phyloP scores from a whole-genome alignment of 169 alveolate species.

The Eimeria zaria region DNA sequence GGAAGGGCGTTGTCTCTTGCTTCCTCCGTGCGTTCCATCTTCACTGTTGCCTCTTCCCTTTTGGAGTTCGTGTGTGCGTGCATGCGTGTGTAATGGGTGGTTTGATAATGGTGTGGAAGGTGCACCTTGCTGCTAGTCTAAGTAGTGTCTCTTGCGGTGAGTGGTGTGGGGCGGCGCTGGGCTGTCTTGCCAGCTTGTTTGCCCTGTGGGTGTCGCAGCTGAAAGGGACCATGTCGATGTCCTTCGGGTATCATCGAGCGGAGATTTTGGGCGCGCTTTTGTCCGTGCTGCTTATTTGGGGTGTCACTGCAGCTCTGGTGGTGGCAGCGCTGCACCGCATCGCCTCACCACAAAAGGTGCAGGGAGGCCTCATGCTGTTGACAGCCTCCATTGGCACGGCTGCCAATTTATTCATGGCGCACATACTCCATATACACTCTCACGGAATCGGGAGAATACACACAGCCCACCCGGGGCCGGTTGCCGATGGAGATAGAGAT shows the following conservation, averaged over 20 bases:
- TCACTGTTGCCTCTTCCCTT: not conserved
- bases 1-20: not conserved
- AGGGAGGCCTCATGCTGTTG: slow-evolving; percentile 97
- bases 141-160: not conserved
- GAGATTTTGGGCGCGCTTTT: slow-evolving; percentile 98
- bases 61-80: not conserved
- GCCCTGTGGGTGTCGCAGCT: slow-evolving; percentile 94
- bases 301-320: slow-evolving; percentile 94
- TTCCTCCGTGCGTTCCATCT: not conserved
- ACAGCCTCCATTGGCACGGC: slow-evolving; percentile 96
- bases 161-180: slow-evolving; percentile 25
- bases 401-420: slow-evolving; percentile 96
- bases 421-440: slow-evolving; percentile 90
- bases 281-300: slow-evolving; percentile 97
- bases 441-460: slow-evolving; percentile 89
- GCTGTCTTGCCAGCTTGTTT: slow-evolving; percentile 90
- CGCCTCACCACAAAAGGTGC: slow-evolving; percentile 91
- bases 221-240: slow-evolving; percentile 94
- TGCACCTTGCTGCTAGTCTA: not conserved
- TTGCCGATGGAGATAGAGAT: not conserved
- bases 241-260: slow-evolving; percentile 98
- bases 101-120: not conserved
- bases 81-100: not conserved
- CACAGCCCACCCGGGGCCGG: slow-evolving; percentile 14
- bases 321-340: slow-evolving; percentile 97